phyloP scores from a whole-genome alignment of 2,329 filamentous ascomycete species.

The Fusarium protoensiforme region DNA sequence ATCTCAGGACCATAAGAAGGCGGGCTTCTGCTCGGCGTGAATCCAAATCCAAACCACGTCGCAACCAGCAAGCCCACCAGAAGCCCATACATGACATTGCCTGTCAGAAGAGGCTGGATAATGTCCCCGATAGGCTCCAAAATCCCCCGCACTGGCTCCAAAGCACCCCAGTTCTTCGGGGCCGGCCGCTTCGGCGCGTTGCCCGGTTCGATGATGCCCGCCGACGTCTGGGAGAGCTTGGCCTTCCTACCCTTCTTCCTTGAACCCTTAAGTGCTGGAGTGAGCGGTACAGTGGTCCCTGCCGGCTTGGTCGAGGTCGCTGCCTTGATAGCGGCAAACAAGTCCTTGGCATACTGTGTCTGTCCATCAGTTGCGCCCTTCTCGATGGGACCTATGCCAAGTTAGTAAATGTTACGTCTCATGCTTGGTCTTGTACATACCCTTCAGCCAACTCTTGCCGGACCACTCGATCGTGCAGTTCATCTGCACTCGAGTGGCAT shows the following conservation, averaged over 20 bases:
- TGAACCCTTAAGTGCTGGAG: slow-evolving; percentile 59
- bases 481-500: slow-evolving; percentile 85
- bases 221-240: slow-evolving; percentile 57
- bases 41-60: slow-evolving; percentile 76
- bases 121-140: slow-evolving; percentile 78
- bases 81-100: slow-evolving; percentile 81
- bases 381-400: slow-evolving; percentile 82
- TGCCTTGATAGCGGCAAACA: slow-evolving; percentile 78
- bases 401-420: slow-evolving; percentile 43
- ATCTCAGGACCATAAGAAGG: slow-evolving; percentile 49
- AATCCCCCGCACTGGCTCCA: slow-evolving; percentile 81
- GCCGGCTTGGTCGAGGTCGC: slow-evolving; percentile 75
- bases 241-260: slow-evolving; percentile 72
- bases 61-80: slow-evolving; percentile 79
- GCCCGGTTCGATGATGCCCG: slow-evolving; percentile 53
- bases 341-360: slow-evolving; percentile 80
- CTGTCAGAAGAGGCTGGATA: slow-evolving; percentile 76
- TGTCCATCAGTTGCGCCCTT: slow-evolving; percentile 95
- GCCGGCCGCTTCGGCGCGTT: slow-evolving; percentile 55
- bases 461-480: slow-evolving; percentile 96
- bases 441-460: slow-evolving; percentile 97
- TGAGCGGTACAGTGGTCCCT: slow-evolving; percentile 54
- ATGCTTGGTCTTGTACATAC: slow-evolving; percentile 59
- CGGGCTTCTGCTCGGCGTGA: slow-evolving; percentile 52
- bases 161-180: slow-evolving; percentile 75